Evolutionary conservation across 192 early-diverging fungal species (phyloP), one percentile per base, ranked within the genome.

Genomic region (Gryganskiella cystojenkinii): DNA sequence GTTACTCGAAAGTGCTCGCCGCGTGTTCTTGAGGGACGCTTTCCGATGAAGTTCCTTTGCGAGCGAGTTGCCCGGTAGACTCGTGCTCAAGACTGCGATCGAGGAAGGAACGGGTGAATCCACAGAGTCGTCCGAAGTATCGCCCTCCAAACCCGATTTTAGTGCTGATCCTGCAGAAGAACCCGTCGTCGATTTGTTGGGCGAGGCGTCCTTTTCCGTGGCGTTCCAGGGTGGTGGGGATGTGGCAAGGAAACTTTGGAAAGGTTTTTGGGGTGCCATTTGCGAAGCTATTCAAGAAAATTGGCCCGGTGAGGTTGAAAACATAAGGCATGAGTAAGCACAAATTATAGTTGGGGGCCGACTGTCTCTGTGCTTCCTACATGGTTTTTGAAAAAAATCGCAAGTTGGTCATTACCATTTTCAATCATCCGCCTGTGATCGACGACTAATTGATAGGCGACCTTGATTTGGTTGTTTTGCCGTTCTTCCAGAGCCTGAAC

Each of bases 381-480:
- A n/a, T n/a, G n/a, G n/a, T n/a, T n/a, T n/a, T n/a, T n/a, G n/a
- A n/a, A n/a, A n/a, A n/a, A n/a, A n/a, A n/a, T n/a, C n/a, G n/a
- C n/a, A n/a, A n/a, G n/a, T n/a, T 31, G 33, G 30, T 0, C 30
- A 62, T 63, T 82, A 89, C 88, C 82, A 58, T 80, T 86, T 43
- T 82, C 76, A 37, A 91, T 73, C 86, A 93, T 89, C 62, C 87
- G 80, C 45, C 92, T 85, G 64, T 89, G 90, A 80, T 98, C 98
- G 2, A 95, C 86, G n/a, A 95, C 91, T 61, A 99, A 84, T 71
- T 97, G 96, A 79, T 98, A 99, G 6, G 98, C 95, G 7, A 99
- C 98, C 68, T 97, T 97, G 58, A 97, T 91, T 27, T 95, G 95
- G 79, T 97, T 98, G 74, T 96, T 97, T 56, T 91, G 94, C 8